These are phyloP conservation scores for Smallanthus sonchifolius DNA, from an alignment of 129 eudicot species.

Conservation along the genomic window DNA sequence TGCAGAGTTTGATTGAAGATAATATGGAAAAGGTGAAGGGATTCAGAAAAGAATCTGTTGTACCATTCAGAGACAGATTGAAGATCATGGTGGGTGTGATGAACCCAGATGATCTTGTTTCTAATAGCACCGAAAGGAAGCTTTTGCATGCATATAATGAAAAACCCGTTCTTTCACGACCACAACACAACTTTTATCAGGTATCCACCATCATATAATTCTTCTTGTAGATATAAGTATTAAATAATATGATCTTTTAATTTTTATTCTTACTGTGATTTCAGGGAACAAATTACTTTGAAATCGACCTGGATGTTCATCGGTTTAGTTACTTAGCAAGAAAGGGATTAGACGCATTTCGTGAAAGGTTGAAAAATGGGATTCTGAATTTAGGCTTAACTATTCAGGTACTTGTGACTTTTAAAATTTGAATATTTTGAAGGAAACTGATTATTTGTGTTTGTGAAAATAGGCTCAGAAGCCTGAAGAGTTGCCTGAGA, in stretches of 20 bases:
- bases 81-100: slow-evolving; percentile 76
- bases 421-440: neutral
- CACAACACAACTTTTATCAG: slow-evolving; percentile 86
- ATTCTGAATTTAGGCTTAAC: slow-evolving; percentile 63
- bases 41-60: slow-evolving; percentile 51
- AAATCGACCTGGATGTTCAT: slow-evolving; percentile 69
- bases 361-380: slow-evolving; percentile 50
- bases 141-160: slow-evolving; percentile 72
- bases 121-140: slow-evolving; percentile 66
- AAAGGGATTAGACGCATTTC: slow-evolving; percentile 65
- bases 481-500: slow-evolving; percentile 78
- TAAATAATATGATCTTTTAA: neutral
- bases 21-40: slow-evolving; percentile 67
- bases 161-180: slow-evolving; percentile 89
- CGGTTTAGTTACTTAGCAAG: slow-evolving; percentile 74
- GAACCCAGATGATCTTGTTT: slow-evolving; percentile 74
- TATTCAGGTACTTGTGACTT: slow-evolving; percentile 44
- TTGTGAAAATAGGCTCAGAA: slow-evolving; percentile 52
- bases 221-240: neutral
- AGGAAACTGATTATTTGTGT: neutral
- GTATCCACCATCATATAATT: slow-evolving; percentile 18
- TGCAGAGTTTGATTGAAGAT: slow-evolving; percentile 61
- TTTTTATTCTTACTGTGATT: neutral
- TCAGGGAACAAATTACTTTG: slow-evolving; percentile 67
- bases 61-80: slow-evolving; percentile 71